Evolutionary conservation across 345 rosid genomes (phyloP).

Genomic region (Gossypium bickii): DNA sequence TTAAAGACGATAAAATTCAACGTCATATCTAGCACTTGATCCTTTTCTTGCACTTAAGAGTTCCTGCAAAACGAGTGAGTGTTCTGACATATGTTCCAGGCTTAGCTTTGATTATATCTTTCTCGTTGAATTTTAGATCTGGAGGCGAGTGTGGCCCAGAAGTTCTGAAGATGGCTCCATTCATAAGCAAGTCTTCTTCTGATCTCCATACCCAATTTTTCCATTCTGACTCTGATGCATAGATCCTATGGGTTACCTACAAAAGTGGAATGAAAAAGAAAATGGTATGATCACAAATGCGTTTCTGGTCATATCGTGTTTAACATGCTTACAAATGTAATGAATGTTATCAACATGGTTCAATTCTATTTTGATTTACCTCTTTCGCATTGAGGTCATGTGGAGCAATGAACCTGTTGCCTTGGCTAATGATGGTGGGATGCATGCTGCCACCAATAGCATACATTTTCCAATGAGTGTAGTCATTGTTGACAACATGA

Average conservation of each 20-base stretch:
- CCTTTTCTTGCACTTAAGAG: conserved; percentile 32
- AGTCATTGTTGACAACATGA: conserved; percentile 65
- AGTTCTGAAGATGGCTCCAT: conserved; percentile 60
- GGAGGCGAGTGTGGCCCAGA: conserved; percentile 8
- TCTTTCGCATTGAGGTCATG: conserved; percentile 14
- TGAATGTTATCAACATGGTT: too few species aligned
- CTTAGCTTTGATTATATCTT: conserved; percentile 35
- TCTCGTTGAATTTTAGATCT: neutral
- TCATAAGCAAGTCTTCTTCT: conserved; percentile 54
- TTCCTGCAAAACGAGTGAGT: conserved; percentile 38
- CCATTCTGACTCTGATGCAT: conserved; percentile 45
- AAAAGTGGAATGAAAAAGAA: neutral
- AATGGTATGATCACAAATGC: too few species aligned
- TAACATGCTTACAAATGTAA: too few species aligned
- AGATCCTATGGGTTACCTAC: conserved; percentile 1
- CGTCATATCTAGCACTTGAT: neutral
- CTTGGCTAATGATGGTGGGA: too few species aligned
- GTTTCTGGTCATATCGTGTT: too few species aligned
- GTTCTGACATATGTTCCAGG: conserved; percentile 25
- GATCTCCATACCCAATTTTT: conserved; percentile 67
- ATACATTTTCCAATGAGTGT: too few species aligned
- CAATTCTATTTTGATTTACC: too few species aligned
- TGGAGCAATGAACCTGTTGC: conserved; percentile 16
- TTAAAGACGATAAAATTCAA: neutral
- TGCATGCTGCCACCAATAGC: too few species aligned